A percentile compares a stretch with the other conserved stretches of the same genome.
Conservation (phyloP, 1,139 yeast genomes). For the Zygosaccharomyces sapae region DNA sequence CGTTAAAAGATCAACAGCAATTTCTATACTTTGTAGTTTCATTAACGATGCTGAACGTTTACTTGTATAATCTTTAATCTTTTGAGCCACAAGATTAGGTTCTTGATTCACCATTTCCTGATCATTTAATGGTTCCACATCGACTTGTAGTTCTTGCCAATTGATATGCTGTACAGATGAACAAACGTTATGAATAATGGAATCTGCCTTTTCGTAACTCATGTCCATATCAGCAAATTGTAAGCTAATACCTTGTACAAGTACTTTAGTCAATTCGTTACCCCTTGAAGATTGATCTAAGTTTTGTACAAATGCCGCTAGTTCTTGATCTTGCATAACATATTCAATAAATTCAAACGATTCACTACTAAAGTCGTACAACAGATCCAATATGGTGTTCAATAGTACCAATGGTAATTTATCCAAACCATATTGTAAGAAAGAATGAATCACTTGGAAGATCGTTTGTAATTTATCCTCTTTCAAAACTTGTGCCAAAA, state of each 20-base stretch:
- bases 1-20: conserved; percentile 68
- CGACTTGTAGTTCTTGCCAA: conserved; percentile 27
- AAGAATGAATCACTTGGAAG: conserved; percentile 42
- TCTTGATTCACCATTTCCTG: conserved; percentile 37
- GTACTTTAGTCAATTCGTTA: conserved; percentile 47
- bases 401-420: conserved; percentile 44
- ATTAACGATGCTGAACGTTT: conserved; percentile 46
- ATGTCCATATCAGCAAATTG: conserved; percentile 48
- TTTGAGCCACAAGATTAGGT: conserved; percentile 43
- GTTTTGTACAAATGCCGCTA: conserved; percentile 25
- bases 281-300: conserved; percentile 33
- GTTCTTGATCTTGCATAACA: conserved; percentile 28
- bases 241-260: conserved; percentile 56
- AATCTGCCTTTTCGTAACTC: conserved; percentile 27
- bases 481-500: conserved; percentile 49
- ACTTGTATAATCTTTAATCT: conserved; percentile 41
- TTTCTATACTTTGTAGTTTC: conserved; percentile 60
- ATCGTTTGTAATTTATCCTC: conserved; percentile 38
- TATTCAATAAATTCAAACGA: conserved; percentile 53
- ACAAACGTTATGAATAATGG: conserved; percentile 35
- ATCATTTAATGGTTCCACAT: conserved; percentile 32
- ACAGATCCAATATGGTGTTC: conserved; percentile 53
- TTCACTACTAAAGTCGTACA: conserved; percentile 64
- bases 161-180: conserved; percentile 39
- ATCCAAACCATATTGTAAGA: conserved; percentile 37